Conservation (phyloP, 75 land plant species). For the Ceratopteris richardii region DNA sequence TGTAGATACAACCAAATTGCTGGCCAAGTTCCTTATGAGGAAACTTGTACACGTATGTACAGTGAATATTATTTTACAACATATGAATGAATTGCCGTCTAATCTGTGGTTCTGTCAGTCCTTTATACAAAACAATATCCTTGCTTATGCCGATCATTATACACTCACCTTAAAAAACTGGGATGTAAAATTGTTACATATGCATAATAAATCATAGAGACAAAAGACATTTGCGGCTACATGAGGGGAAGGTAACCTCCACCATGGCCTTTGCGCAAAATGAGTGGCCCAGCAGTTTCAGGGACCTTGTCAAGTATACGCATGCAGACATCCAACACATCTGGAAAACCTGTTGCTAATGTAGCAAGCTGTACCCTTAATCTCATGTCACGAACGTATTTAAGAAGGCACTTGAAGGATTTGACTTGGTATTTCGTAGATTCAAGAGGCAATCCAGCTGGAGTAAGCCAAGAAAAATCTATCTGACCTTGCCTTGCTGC, state of each 20-base stretch:
- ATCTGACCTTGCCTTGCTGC: conserved; percentile 78
- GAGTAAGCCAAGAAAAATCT: conserved; percentile 83
- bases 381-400: conserved; percentile 64
- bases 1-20: too few species aligned
- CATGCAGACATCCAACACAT: conserved; percentile 59
- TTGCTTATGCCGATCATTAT: too few species aligned
- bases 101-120: too few species aligned
- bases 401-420: conserved; percentile 77
- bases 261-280: conserved; percentile 86
- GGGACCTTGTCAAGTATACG: conserved; percentile 78
- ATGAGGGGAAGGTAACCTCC: conserved; percentile 89
- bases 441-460: conserved; percentile 78
- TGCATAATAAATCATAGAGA: too few species aligned
- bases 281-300: conserved; percentile 82
- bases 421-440: conserved; percentile 59
- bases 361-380: conserved; percentile 70
- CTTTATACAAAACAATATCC: too few species aligned
- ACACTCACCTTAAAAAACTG: too few species aligned
- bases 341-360: conserved; percentile 70
- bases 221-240: conserved; percentile 23
- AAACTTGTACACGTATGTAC: too few species aligned
- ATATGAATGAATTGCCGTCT: too few species aligned
- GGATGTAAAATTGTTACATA: too few species aligned
- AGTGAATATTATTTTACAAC: too few species aligned
- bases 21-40: too few species aligned